These are phyloP conservation scores for Spathaspora jeffriesii DNA, from an alignment of 1,139 yeast species.

Conservation along the genomic window DNA sequence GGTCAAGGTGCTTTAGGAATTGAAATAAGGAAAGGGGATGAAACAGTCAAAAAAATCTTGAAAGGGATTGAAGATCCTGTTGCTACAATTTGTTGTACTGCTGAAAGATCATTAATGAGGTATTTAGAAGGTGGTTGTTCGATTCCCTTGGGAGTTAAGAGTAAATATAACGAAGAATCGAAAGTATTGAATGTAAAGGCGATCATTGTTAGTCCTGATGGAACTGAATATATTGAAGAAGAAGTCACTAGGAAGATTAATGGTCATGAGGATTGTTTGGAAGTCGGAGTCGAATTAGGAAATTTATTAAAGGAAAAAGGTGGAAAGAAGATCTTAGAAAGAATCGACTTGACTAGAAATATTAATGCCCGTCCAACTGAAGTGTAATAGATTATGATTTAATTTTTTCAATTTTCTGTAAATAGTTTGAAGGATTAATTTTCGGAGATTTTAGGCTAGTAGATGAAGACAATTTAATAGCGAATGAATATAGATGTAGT, in stretches of 20 bases:
- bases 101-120: constrained; percentile 88
- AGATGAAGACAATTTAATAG: neutral
- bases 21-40: constrained; percentile 78
- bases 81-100: constrained; percentile 78
- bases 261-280: constrained; percentile 63
- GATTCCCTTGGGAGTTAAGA: constrained; percentile 91
- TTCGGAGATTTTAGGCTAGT: neutral
- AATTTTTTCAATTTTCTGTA: neutral
- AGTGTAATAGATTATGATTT: constrained; percentile 5
- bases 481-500: neutral
- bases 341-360: constrained; percentile 49
- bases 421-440: neutral
- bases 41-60: constrained; percentile 56
- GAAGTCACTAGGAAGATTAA: constrained; percentile 33
- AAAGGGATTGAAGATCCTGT: constrained; percentile 63
- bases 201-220: constrained; percentile 85
- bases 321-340: constrained; percentile 80
- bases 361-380: constrained; percentile 17
- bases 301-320: constrained; percentile 68
- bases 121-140: constrained; percentile 97
- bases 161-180: constrained; percentile 50
- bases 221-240: constrained; percentile 64
- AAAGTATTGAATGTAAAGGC: constrained; percentile 57
- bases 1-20: constrained; percentile 98
- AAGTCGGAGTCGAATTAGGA: constrained; percentile 73